Percentiles rank a stretch among this genome's conserved stretches.
phyloP scores from a whole-genome alignment of 352 stramenopile genomes.

The Phytophthora parvispora region DNA sequence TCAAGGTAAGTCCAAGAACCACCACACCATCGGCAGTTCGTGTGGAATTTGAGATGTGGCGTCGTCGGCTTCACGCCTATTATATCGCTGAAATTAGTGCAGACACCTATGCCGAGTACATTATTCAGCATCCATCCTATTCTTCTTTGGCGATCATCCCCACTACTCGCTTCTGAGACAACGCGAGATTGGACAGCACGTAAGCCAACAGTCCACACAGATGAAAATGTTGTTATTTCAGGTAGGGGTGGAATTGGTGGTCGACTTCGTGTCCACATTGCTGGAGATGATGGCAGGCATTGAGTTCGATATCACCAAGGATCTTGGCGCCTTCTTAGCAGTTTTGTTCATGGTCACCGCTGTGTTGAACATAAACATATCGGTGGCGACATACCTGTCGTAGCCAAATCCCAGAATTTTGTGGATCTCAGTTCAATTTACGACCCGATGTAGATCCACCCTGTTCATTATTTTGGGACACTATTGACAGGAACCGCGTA shows the following conservation, averaged over 20 bases:
- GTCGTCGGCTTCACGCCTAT: constrained; percentile 16
- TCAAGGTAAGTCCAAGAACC: not conserved
- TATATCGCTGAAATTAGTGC: constrained; percentile 29
- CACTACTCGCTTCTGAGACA: constrained; percentile 31
- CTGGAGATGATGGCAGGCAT: constrained; percentile 35
- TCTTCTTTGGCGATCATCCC: constrained; percentile 40
- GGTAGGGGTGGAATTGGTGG: constrained; percentile 15
- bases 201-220: not conserved
- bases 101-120: constrained; percentile 52
- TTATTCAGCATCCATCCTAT: constrained; percentile 43
- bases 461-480: too few relatives aligned
- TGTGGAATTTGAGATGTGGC: constrained; percentile 24
- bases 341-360: not conserved
- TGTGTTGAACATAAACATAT: constrained; percentile 37
- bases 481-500: too few relatives aligned
- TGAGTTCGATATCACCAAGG: constrained; percentile 13
- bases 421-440: too few relatives aligned
- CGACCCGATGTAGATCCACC: too few relatives aligned
- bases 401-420: too few relatives aligned
- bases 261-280: constrained; percentile 28
- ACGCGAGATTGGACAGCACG: not conserved
- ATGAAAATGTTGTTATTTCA: constrained; percentile 20
- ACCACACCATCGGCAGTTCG: not conserved
- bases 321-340: not conserved
- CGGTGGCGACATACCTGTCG: constrained; percentile 30